phyloP scores from a whole-genome alignment of 139 green algal genomes.

The Raphidocelis subcapitata region DNA sequence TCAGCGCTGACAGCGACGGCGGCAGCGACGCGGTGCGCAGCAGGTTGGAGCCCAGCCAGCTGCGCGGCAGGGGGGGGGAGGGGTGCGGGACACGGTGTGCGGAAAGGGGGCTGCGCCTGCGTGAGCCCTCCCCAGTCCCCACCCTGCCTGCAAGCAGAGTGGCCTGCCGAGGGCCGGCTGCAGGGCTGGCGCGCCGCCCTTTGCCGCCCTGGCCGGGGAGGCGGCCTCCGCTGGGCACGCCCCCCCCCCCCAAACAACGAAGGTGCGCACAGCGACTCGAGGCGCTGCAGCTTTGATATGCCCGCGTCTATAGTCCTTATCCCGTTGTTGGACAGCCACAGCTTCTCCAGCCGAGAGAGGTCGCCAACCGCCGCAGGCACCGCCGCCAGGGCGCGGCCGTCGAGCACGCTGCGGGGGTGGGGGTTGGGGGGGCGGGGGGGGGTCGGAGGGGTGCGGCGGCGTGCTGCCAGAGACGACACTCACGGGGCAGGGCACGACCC shows the following conservation, averaged over 20 bases:
- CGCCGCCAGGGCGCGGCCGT: slow-evolving; percentile 34
- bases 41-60: slow-evolving; percentile 31
- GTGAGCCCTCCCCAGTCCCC: not conserved
- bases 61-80: not conserved
- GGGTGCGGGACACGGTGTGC: not conserved
- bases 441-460: not conserved
- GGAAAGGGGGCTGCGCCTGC: not conserved
- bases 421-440: not conserved
- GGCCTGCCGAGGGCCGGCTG: not conserved
- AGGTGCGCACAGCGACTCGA: slow-evolving; percentile 44
- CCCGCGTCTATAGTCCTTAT: slow-evolving; percentile 29
- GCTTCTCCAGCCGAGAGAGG: slow-evolving; percentile 27
- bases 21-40: slow-evolving; percentile 8
- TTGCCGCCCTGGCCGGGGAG: not conserved
- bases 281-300: slow-evolving; percentile 22
- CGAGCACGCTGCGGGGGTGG: slow-evolving; percentile 27
- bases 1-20: not conserved
- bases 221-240: no score
- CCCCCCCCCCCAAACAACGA: no score
- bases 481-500: not conserved
- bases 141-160: not conserved
- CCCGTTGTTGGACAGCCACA: slow-evolving; percentile 52
- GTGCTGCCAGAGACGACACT: not conserved
- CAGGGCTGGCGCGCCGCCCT: not conserved
- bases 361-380: slow-evolving; percentile 22